phyloP scores from a whole-genome alignment of 2,329 filamentous ascomycete species.

The Lasiodiplodia theobromae region DNA sequence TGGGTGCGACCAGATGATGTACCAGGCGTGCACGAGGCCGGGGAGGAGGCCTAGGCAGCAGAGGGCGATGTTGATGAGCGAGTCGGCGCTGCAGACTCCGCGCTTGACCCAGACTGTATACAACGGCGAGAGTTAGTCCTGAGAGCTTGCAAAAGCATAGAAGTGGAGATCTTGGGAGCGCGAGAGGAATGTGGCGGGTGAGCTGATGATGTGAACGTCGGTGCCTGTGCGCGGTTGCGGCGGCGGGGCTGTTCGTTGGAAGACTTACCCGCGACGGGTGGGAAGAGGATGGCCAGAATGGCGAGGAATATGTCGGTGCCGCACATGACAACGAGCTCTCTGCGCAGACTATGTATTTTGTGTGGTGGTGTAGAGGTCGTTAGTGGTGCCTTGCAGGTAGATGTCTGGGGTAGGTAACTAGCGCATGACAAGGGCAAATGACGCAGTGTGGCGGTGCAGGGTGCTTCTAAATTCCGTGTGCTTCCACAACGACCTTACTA shows the following conservation, averaged over 20 bases:
- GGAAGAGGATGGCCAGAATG: conserved; percentile 67
- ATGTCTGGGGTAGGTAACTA: conserved; percentile 13
- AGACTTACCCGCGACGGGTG: conserved; percentile 62
- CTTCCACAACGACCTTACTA: neutral
- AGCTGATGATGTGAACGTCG: conserved; percentile 9
- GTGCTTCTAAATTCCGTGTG: neutral
- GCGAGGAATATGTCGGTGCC: conserved; percentile 67
- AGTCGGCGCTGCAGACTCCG: conserved; percentile 91
- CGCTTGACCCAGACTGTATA: conserved; percentile 90
- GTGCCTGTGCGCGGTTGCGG: conserved; percentile 31
- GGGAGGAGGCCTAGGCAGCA: conserved; percentile 70
- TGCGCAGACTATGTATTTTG: neutral
- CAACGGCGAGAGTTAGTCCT: conserved; percentile 30
- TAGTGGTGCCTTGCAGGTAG: conserved; percentile 21
- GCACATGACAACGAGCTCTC: conserved; percentile 54
- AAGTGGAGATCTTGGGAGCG: neutral
- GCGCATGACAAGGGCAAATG: conserved; percentile 17
- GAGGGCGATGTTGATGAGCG: conserved; percentile 92
- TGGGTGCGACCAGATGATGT: conserved; percentile 92
- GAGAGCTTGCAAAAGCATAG: conserved; percentile 12
- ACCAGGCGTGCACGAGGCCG: conserved; percentile 94
- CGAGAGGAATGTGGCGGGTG: conserved; percentile 4
- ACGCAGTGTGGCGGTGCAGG: conserved; percentile 24
- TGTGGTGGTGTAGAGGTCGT: neutral
- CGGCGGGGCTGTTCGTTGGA: conserved; percentile 32